A percentile compares a stretch with the other conserved stretches of the same genome.
These are phyloP conservation scores for Naegleria lovaniensis DNA, from an alignment of 208 protist genomes.

Conservation along the genomic window DNA sequence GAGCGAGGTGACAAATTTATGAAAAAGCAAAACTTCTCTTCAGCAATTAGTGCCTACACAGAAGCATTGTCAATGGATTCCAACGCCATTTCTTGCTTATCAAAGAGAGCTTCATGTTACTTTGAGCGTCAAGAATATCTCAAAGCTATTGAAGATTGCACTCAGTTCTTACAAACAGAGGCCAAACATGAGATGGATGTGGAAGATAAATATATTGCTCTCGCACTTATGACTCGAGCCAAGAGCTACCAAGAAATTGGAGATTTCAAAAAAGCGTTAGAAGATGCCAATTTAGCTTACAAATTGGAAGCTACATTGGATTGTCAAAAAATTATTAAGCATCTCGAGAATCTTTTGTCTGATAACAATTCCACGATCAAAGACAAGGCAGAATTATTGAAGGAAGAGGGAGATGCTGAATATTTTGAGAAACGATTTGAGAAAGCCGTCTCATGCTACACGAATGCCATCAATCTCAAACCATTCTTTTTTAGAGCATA, in stretches of 20 bases:
- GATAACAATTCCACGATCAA: not conserved
- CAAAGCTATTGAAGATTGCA: slow-evolving; percentile 7
- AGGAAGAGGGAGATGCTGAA: not conserved
- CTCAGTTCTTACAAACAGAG: not conserved
- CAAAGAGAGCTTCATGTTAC: not conserved
- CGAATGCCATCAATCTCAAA: not conserved
- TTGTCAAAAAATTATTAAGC: not conserved
- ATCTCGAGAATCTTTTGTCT: not conserved
- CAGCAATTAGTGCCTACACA: slow-evolving; percentile 9
- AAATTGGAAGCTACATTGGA: not conserved
- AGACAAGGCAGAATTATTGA: not conserved
- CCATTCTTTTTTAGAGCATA: not conserved
- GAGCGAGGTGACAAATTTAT: slow-evolving; percentile 13
- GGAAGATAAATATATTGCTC: not conserved
- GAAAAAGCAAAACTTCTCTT: not conserved
- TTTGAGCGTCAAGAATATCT: not conserved
- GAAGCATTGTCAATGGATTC: not conserved
- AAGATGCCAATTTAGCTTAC: not conserved
- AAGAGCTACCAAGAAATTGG: not conserved
- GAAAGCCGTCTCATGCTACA: not conserved
- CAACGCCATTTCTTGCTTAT: not conserved
- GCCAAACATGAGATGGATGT: not conserved
- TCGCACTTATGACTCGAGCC: not conserved
- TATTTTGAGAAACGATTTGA: not conserved
- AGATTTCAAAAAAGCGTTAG: not conserved